These are phyloP conservation scores for Coccinonectria pachysandricola DNA, from an alignment of 2,329 filamentous ascomycete genomes.

Conservation along the genomic window DNA sequence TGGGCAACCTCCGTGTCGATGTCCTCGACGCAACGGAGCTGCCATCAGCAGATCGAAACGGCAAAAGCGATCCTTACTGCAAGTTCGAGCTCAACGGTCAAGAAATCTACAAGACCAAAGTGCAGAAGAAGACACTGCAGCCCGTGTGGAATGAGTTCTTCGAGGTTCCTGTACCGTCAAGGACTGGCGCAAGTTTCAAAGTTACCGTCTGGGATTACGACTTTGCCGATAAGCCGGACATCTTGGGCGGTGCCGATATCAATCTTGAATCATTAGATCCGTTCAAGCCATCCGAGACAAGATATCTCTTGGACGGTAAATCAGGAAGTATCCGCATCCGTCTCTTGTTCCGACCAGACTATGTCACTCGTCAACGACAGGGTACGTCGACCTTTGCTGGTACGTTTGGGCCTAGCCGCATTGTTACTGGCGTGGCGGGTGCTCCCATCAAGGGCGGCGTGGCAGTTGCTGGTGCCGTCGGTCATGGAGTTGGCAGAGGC, in stretches of 20 bases:
- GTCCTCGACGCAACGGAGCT: constrained; percentile 77
- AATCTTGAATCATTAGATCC: constrained; percentile 74
- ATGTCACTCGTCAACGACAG: constrained; percentile 76
- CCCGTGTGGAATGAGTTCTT: constrained; percentile 97
- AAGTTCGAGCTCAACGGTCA: constrained; percentile 86
- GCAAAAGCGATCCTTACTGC: constrained; percentile 94
- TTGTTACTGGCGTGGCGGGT: constrained; percentile 70
- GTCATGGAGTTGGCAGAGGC: constrained; percentile 75
- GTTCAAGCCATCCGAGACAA: constrained; percentile 68
- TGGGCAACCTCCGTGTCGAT: constrained; percentile 90
- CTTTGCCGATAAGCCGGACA: constrained; percentile 89
- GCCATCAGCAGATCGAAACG: constrained; percentile 90
- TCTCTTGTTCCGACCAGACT: constrained; percentile 86
- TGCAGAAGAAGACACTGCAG: constrained; percentile 91
- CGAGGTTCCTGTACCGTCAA: constrained; percentile 69
- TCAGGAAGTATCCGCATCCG: constrained; percentile 74
- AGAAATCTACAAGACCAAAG: constrained; percentile 90
- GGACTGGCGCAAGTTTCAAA: constrained; percentile 74
- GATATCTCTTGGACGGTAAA: constrained; percentile 73
- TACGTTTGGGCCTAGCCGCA: constrained; percentile 80
- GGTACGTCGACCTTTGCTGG: constrained; percentile 89
- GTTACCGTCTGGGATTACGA: constrained; percentile 91
- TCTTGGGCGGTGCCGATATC: constrained; percentile 68
- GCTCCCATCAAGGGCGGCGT: constrained; percentile 90
- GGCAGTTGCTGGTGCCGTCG: constrained; percentile 60